Evolutionary conservation across 2,329 filamentous ascomycete species (phyloP).

Genomic region (Didymella segeticola): DNA sequence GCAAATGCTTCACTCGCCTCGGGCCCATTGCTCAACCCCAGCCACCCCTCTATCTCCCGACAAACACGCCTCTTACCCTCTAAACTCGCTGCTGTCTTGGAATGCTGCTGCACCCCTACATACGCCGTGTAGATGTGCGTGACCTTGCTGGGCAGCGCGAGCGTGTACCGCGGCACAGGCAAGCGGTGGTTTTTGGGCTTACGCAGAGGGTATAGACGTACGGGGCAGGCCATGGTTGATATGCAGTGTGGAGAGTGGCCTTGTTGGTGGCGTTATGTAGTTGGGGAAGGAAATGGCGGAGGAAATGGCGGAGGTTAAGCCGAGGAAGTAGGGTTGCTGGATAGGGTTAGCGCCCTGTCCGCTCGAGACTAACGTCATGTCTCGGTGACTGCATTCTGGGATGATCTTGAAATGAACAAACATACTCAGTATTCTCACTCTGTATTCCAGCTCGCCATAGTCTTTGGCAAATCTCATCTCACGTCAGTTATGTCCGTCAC

Average conservation of each 20-base stretch:
- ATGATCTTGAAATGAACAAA: no score
- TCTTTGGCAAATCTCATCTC: no score
- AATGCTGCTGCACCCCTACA: slow-evolving; percentile 41
- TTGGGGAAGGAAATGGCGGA: no score
- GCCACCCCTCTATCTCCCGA: slow-evolving; percentile 25
- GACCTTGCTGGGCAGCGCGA: slow-evolving; percentile 31
- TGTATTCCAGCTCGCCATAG: no score
- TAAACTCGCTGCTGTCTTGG: slow-evolving; percentile 2
- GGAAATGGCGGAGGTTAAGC: no score
- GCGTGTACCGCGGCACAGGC: slow-evolving; percentile 43
- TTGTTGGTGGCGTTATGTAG: no score
- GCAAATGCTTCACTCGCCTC: slow-evolving; percentile 35
- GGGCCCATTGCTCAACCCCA: slow-evolving; percentile 14
- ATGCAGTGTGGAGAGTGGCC: background rate
- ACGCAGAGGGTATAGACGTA: slow-evolving; percentile 39
- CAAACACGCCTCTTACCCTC: slow-evolving; percentile 16
- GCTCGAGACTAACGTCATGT: no score
- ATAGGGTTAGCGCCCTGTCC: no score
- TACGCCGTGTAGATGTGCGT: slow-evolving; percentile 41
- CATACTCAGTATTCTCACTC: no score
- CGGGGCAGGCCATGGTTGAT: slow-evolving; percentile 21
- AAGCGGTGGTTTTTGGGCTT: slow-evolving; percentile 41
- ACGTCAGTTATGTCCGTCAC: no score
- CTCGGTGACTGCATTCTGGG: no score
- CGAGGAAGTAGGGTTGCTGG: no score